A percentile compares a stretch with the other conserved stretches of the same genome.
Evolutionary conservation across 1,139 yeast species (phyloP).

Genomic region (Taphrina pruni): DNA sequence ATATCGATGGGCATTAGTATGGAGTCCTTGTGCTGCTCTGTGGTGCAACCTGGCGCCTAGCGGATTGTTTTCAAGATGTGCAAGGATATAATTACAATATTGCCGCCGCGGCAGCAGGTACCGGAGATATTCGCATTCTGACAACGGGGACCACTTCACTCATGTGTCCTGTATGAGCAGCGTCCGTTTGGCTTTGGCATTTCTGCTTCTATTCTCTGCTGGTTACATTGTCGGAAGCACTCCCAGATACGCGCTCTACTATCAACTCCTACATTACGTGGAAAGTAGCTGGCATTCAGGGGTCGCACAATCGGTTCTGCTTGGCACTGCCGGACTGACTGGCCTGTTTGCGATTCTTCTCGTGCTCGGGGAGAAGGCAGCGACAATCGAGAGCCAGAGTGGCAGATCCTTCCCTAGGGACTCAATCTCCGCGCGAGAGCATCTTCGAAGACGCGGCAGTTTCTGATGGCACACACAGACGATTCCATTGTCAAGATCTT

Average conservation of each 20-base stretch:
- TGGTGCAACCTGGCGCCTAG: too few relatives aligned
- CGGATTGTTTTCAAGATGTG: not conserved
- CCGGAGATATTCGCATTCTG: not conserved
- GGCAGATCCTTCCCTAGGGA: constrained; percentile 3
- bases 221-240: constrained; percentile 30
- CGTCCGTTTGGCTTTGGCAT: constrained; percentile 19
- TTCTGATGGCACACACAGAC: constrained; percentile 42
- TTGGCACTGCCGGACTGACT: constrained; percentile 9
- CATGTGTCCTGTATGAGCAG: constrained; percentile 27
- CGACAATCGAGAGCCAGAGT: constrained; percentile 26
- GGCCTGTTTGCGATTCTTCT: constrained; percentile 11
- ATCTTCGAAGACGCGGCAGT: constrained; percentile 49
- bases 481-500: constrained; percentile 44
- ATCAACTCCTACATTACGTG: not conserved
- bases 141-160: not conserved
- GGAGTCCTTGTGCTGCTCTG: too few relatives aligned
- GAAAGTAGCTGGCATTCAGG: constrained; percentile 1
- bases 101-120: not conserved
- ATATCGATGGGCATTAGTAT: too few relatives aligned
- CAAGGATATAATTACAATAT: not conserved
- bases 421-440: constrained; percentile 47
- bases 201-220: constrained; percentile 23
- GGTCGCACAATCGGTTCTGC: not conserved
- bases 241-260: constrained; percentile 13
- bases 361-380: constrained; percentile 27